phyloP scores from a whole-genome alignment of 331 rosid species.

The Acacia concinna region DNA sequence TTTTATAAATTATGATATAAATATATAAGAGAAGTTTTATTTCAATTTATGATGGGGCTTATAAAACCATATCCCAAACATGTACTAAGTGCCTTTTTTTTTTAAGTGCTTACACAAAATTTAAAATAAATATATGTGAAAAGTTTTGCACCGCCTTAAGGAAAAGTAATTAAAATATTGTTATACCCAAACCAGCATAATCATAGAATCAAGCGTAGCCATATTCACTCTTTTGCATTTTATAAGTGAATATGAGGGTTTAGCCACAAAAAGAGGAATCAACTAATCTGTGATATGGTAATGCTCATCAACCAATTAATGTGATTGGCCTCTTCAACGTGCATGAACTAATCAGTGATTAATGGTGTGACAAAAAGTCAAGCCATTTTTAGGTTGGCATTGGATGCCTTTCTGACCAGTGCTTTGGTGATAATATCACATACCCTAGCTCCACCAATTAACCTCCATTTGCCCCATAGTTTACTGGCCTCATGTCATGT shows the following conservation, averaged over 20 bases:
- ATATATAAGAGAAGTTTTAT: too few relatives aligned
- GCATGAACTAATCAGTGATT: background rate
- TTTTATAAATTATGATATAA: too few relatives aligned
- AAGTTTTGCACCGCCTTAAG: too few relatives aligned
- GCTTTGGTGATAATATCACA: constrained; percentile 18
- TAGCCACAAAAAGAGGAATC: background rate
- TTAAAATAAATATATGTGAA: too few relatives aligned
- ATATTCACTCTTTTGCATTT: background rate
- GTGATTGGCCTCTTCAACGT: background rate
- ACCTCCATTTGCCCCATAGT: background rate
- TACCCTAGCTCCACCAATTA: constrained; percentile 15
- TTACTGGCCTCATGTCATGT: background rate
- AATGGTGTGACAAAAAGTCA: background rate
- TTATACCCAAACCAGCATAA: background rate
- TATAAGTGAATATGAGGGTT: background rate
- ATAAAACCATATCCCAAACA: too few relatives aligned
- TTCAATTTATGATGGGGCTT: too few relatives aligned
- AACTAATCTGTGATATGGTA: background rate
- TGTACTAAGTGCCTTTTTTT: too few relatives aligned
- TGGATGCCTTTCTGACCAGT: constrained; percentile 19
- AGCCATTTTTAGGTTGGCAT: constrained; percentile 33
- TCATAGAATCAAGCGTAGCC: background rate
- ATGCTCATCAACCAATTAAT: background rate
- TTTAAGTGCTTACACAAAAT: too few relatives aligned
- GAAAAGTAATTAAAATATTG: too few relatives aligned